phyloP scores from a whole-genome alignment of 2,329 filamentous ascomycete genomes.

The Penicillium nordicum region DNA sequence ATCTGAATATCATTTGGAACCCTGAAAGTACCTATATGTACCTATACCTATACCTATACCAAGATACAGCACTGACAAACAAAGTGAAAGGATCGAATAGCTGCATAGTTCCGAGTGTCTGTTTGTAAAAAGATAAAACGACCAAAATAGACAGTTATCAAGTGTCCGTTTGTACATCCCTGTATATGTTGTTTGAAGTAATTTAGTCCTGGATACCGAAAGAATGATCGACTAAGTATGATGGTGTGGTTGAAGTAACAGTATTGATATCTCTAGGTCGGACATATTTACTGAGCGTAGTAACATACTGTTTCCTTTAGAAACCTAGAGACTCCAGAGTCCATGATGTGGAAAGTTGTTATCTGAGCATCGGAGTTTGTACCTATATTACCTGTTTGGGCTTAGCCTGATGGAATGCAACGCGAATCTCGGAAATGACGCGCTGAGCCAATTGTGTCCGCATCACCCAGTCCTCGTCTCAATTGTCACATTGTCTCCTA shows the following conservation, averaged over 20 bases:
- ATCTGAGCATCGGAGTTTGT: conserved; percentile 17
- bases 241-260: background rate
- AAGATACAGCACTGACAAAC: background rate
- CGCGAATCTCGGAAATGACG: conserved; percentile 20
- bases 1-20: background rate
- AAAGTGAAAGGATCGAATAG: background rate
- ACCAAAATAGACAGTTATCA: background rate
- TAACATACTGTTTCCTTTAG: background rate
- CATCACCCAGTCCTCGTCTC: background rate
- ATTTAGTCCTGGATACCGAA: background rate
- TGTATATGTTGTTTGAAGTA: background rate
- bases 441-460: conserved; percentile 18
- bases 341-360: background rate
- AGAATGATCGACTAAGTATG: background rate
- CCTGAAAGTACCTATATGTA: background rate
- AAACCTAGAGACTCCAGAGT: background rate
- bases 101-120: background rate
- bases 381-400: conserved; percentile 28
- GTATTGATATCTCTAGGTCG: background rate
- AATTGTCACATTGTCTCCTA: conserved; percentile 2
- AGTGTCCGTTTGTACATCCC: background rate
- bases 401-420: conserved; percentile 27
- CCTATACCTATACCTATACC: background rate
- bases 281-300: background rate
- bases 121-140: background rate